phyloP scores from a whole-genome alignment of 108 stramenopile genomes.

The Nitzschia sp. region DNA sequence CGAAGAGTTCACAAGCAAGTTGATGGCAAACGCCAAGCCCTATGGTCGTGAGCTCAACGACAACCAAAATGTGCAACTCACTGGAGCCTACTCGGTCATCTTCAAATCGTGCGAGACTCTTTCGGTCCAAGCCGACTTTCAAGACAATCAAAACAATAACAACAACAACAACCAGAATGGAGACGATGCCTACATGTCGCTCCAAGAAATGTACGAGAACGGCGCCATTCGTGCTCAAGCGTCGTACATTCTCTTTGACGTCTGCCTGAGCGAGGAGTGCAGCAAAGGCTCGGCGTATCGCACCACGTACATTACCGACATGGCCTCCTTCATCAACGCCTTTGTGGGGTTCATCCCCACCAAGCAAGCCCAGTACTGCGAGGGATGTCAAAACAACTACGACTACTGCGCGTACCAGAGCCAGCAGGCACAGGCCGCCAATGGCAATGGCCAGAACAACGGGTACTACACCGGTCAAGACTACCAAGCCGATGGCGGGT shows the following conservation, averaged over 20 bases:
- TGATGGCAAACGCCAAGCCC: conserved; percentile 26
- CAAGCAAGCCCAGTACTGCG: conserved; percentile 45
- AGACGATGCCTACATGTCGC: background rate
- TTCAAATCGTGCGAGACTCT: conserved; percentile 28
- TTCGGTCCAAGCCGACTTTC: background rate
- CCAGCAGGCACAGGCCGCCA: background rate
- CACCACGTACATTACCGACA: conserved; percentile 48
- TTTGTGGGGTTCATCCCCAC: conserved; percentile 41
- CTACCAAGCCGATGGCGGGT: too few relatives aligned
- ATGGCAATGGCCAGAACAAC: too few relatives aligned
- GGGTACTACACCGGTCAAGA: too few relatives aligned
- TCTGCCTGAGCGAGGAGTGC: conserved; percentile 50
- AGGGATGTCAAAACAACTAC: conserved; percentile 44
- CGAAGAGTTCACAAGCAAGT: conserved; percentile 4
- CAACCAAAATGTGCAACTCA: conserved; percentile 21
- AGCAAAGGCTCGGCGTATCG: background rate
- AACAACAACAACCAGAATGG: background rate
- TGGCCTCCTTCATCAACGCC: conserved; percentile 46
- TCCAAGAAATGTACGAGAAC: background rate
- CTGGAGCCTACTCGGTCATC: conserved; percentile 21
- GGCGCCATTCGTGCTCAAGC: conserved; percentile 26
- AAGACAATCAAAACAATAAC: too few relatives aligned
- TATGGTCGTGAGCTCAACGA: conserved; percentile 9
- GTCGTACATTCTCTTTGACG: conserved; percentile 63
- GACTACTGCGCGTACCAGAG: conserved; percentile 37